A percentile compares a stretch with the other conserved stretches of the same genome.
These are phyloP conservation scores for Borovskyia barvae DNA, from an alignment of 208 protist species.

Conservation along the genomic window DNA sequence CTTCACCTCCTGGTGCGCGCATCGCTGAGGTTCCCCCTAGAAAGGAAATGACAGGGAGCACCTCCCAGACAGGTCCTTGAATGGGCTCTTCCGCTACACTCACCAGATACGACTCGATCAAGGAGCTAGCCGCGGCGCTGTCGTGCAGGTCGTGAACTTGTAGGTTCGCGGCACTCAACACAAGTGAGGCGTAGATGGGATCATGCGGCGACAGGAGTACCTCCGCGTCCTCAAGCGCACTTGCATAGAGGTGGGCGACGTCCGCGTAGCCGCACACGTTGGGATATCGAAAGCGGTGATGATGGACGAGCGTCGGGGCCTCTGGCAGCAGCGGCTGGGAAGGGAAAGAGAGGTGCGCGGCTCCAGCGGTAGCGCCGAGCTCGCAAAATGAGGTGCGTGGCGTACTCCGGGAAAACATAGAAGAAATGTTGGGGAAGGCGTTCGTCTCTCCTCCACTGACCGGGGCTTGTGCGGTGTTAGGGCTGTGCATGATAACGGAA, in stretches of 20 bases:
- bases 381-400: constrained; percentile 9
- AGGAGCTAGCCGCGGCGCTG: constrained; percentile 16
- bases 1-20: too few species aligned
- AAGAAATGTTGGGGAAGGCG: not conserved
- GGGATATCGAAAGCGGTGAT: constrained; percentile 75
- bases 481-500: too few species aligned
- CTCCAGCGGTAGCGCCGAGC: not conserved
- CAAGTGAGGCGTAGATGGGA: constrained; percentile 75
- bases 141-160: constrained; percentile 31
- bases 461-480: too few species aligned
- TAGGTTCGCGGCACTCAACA: constrained; percentile 74
- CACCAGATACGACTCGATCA: constrained; percentile 57
- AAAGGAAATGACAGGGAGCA: constrained; percentile 17
- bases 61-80: constrained; percentile 28
- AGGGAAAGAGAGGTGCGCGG: not conserved
- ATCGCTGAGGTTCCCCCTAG: too few species aligned
- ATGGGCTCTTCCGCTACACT: constrained; percentile 74
- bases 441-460: not conserved
- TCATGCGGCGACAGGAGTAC: constrained; percentile 80
- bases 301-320: constrained; percentile 39
- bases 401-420: not conserved
- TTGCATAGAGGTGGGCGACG: constrained; percentile 60
- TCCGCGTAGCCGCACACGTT: constrained; percentile 46
- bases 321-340: constrained; percentile 10
- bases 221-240: constrained; percentile 60